Percentiles rank a stretch among this genome's conserved stretches.
Conservation (phyloP, 495 filamentous ascomycete species). For the Lophium mytilinum region DNA sequence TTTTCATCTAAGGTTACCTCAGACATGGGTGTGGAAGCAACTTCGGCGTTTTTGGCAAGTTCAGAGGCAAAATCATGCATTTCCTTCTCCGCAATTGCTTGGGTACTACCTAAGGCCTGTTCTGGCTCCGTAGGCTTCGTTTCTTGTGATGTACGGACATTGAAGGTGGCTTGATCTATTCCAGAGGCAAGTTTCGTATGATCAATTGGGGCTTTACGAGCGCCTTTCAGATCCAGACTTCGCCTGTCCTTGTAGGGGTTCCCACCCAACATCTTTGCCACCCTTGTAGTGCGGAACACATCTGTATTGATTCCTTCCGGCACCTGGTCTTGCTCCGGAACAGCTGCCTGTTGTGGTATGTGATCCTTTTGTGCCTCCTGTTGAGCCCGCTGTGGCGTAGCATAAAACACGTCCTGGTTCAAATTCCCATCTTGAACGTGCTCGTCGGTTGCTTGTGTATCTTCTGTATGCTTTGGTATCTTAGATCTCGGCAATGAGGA, state of each 20-base stretch:
- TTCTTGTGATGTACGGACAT: constrained; percentile 31
- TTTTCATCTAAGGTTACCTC: neutral
- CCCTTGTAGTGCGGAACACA: constrained; percentile 53
- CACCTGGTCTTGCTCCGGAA: constrained; percentile 38
- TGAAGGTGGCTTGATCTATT: constrained; percentile 38
- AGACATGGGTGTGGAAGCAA: constrained; percentile 1
- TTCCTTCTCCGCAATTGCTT: constrained; percentile 18
- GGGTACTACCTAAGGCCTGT: constrained; percentile 5
- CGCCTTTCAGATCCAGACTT: constrained; percentile 25
- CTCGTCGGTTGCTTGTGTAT: constrained; percentile 35
- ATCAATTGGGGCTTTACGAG: constrained; percentile 29
- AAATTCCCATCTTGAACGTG: constrained; percentile 36
- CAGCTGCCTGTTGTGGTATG: constrained; percentile 19
- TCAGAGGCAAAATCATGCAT: constrained; percentile 31
- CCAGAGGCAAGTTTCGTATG: constrained; percentile 23
- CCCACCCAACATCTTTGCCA: constrained; percentile 47
- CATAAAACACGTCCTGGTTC: constrained; percentile 52
- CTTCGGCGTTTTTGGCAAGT: constrained; percentile 29
- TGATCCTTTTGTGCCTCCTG: constrained; percentile 5
- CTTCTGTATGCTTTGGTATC: constrained; percentile 47
- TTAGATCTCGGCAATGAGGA: constrained; percentile 53
- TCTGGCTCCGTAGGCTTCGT: constrained; percentile 9
- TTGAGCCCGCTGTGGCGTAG: constrained; percentile 26
- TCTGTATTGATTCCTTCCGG: constrained; percentile 52
- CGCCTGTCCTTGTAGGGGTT: constrained; percentile 21